Base-by-base conservation (phyloP, 176 grass and related monocot genomes). In the Bothriochloa decipiens region DNA sequence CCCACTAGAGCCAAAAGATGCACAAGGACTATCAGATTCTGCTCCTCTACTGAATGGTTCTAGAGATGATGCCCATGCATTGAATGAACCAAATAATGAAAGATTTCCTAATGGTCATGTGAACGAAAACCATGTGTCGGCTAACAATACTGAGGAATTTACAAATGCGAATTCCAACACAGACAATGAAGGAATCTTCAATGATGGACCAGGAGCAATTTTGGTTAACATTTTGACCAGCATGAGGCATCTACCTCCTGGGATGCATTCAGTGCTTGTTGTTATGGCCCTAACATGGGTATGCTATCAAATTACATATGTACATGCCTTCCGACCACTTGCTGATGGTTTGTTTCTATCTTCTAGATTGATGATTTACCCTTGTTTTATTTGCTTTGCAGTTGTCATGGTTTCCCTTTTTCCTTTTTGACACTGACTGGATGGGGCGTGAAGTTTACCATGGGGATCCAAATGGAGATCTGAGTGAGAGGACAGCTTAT, bases 231-330 rank as follows among this genome's bases (percentile, higher is more conserved):
- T 99, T 72, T 83, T 99, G 81, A 99, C 96, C 35, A 99, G 93
- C 83, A 81, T 99, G 89, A 96, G 96, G 86, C 96, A 96, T 88
- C 87, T 99, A 35, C 96, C 96, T 22, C 50, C 88, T 79, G 96
- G 89, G 57, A 99, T 96, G 96, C 82, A 99, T 81, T 95, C 91
- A 10, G 96, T 99, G 86, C 96, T 99, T 78, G 16, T 96, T 65
- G 96, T 99, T 77, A 99, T 99, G 96, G 93, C 91, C 41, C 89
- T 99, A 70, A 99, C 96, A 67, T 99, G 96, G 96, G 96, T 99
- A 96, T 26, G 87, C 61, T 6, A 17, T 13, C 74, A 23, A 8
- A 68, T 80, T 80, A 61, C 46, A 57, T 77, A 15, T 2, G 25
- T 79, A 65, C 26, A 73, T 82, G 11, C 23, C 0, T 70, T 18